Evolutionary conservation across 495 filamentous ascomycete species (phyloP), one percentile per base, ranked within the genome.

Genomic region (Cudoniella acicularis): DNA sequence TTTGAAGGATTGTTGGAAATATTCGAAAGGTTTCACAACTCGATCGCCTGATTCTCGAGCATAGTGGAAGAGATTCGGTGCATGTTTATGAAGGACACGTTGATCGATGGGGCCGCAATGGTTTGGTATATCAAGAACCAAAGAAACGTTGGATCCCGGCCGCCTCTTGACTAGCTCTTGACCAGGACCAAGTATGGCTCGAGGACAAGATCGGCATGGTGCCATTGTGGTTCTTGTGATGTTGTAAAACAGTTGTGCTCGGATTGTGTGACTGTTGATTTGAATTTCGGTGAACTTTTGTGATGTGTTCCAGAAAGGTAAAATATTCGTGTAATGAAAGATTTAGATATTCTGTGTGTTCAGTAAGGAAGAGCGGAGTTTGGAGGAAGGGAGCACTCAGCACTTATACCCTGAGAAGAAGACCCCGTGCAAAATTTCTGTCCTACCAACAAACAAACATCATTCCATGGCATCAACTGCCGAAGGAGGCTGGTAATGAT

Each of bases 1-100:
- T 48, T 48, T 10, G 11, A 50, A 50, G 6, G 20, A 13, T 25
- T 50, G 48, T 25, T 23, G 18, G n/a, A 50, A 50, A 13, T 26
- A 50, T 13, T 50, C 48, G 21, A 24, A 13, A 6, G 21, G 21
- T 13, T n/a, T 3, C 4, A 50, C 48, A 9, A 50, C 48, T 25
- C 48, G 48, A 25, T 50, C 22, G 3, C 48, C 48, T 2, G 21
- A 3, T 13, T 50, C 11, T 50, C 48, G 10, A 13, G 48, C 48
- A 13, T 50, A 10, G 48, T 50, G 48, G 48, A 50, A 50, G 22
- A 50, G 21, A 23, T 50, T 50, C 10, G 48, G 48, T 50, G 20
- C 10, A 50, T 50, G 48, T 9, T 23, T 13, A 21, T 50, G 48
- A 8, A 50, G 3, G 10, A 25, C 20, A 10, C 25, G 8, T 25